Percentiles rank a stretch among this genome's conserved stretches.
Conservation (phyloP, 2,329 filamentous ascomycete species). For the Tolypocladium ophioglossoides region DNA sequence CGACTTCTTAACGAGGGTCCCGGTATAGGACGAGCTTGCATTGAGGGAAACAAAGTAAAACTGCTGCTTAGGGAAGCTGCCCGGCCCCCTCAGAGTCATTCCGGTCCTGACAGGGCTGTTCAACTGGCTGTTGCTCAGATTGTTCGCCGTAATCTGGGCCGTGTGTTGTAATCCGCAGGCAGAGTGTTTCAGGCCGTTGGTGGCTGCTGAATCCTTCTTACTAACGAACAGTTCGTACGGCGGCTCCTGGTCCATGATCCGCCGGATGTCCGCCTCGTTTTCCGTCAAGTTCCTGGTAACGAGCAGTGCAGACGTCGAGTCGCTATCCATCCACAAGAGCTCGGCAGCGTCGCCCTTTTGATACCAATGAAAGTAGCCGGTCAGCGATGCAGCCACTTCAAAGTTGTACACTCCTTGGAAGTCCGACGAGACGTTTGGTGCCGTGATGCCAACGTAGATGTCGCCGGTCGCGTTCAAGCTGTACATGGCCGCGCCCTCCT, state of each 20-base stretch:
- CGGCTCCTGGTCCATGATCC: constrained; percentile 36
- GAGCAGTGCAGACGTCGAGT: constrained; percentile 67
- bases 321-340: constrained; percentile 75
- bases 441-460: constrained; percentile 67
- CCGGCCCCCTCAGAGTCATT: constrained; percentile 59
- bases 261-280: constrained; percentile 43
- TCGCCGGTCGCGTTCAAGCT: constrained; percentile 51
- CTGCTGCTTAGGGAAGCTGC: constrained; percentile 68
- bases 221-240: constrained; percentile 74
- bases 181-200: constrained; percentile 65
- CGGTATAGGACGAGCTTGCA: constrained; percentile 58
- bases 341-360: constrained; percentile 32
- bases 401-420: constrained; percentile 66
- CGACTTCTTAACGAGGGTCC: constrained; percentile 56
- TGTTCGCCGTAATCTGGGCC: constrained; percentile 50
- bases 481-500: constrained; percentile 59
- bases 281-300: constrained; percentile 64
- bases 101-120: constrained; percentile 40
- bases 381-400: constrained; percentile 72
- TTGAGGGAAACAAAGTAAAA: constrained; percentile 76
- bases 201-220: constrained; percentile 44
- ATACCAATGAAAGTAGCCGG: constrained; percentile 63
- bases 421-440: constrained; percentile 49
- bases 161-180: constrained; percentile 67
- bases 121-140: constrained; percentile 34